Conservation (phyloP, 768 basidiomycete genomes). For the Mycena polygramma region DNA sequence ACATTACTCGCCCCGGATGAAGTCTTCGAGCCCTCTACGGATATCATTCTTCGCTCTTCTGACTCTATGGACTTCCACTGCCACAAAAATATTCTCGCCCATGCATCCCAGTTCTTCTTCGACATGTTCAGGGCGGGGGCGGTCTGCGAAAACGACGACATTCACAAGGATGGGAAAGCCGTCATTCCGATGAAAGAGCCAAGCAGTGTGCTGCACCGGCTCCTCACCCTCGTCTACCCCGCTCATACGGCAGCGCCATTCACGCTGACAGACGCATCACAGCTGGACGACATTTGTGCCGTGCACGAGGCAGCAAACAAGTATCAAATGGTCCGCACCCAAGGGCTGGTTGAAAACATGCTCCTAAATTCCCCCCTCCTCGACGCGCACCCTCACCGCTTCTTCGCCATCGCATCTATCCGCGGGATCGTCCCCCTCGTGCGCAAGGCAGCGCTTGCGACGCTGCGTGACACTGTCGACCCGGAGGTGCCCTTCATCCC, state of each 20-base stretch:
- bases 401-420: conserved; percentile 27
- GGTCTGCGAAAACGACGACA: conserved; percentile 24
- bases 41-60: conserved; percentile 24
- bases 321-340: conserved; percentile 27
- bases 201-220: conserved; percentile 13
- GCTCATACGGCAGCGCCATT: conserved; percentile 10
- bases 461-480: conserved; percentile 14
- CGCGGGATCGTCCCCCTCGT: conserved; percentile 19
- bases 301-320: conserved; percentile 31
- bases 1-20: conserved; percentile 9
- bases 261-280: background rate
- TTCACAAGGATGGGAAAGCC: conserved; percentile 25
- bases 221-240: conserved; percentile 23
- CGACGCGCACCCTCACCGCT: conserved; percentile 24
- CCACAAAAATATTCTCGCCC: conserved; percentile 25
- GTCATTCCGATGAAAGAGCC: conserved; percentile 22
- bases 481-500: conserved; percentile 23
- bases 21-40: conserved; percentile 18
- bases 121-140: conserved; percentile 25
- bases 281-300: conserved; percentile 21
- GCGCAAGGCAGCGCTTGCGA: conserved; percentile 17
- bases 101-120: conserved; percentile 26
- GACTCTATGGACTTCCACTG: conserved; percentile 30
- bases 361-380: conserved; percentile 19
- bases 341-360: conserved; percentile 23